Base-by-base conservation (phyloP, 2,329 filamentous ascomycete species). In the Keithomyces neogunnii region DNA sequence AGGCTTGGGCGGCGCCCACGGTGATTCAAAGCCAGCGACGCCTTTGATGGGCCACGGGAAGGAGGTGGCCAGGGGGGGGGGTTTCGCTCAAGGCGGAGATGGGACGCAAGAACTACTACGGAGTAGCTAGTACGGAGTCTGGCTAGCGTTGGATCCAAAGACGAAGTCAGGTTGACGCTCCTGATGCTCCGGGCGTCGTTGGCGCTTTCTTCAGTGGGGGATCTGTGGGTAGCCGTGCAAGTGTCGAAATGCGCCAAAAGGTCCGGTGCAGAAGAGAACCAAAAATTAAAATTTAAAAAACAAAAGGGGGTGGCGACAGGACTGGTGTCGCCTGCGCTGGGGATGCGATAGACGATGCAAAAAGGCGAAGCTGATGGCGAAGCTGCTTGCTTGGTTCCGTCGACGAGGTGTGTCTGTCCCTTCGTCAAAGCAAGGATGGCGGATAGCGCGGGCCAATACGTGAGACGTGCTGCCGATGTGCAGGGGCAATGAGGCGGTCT, bases 391-490 rank as follows among this genome's bases (percentile, higher is more conserved):
- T 47, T 52, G 35, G 40, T 36, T 48, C 26, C 35, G 49, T 51
- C 47, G 39, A 44, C 46, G 44, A 39, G 36, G 44, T 30, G 40
- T 30, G 26, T 38, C 43, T 53, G 44, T 47, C 47, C 45, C 48
- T 44, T 49, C 47, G 53, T 49, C 51, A 47, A 19, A 45, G 47
- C 53, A 57, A 57, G 59, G 59, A 56, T 59, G 51, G 51, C 49
- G 51, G 54, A 49, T 57, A 53, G 52, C 50, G 55, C 55, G 57
- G 57, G 45, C 57, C 56, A 56, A 55, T 53, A 49, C 44, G 49
- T 56, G 56, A 54, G 52, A 50, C 56, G 57, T 58, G 52, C 54
- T 55, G 53, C 57, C 51, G 53, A 55, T 51, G 51, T 56, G 57
- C 56, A 59, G 55, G 55, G 51, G 53, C 52, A 45, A 49, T 40